Evolutionary conservation across 441 rosid genomes (phyloP).

Genomic region (Croton laevigatus): DNA sequence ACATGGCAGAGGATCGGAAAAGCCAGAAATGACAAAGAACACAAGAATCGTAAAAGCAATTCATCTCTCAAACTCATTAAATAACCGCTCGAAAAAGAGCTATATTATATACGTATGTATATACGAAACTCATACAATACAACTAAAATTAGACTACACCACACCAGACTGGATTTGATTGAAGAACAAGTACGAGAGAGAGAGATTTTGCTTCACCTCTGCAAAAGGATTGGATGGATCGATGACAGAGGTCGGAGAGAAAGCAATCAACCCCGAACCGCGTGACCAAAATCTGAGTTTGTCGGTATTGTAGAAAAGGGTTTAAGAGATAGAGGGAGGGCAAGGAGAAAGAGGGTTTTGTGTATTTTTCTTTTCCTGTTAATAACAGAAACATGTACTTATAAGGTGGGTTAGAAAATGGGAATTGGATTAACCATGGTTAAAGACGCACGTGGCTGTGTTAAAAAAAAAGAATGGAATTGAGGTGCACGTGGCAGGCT

Average conservation of each 20-base stretch:
- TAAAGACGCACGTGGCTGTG: conserved; percentile 30
- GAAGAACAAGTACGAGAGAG: not conserved
- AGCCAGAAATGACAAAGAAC: conserved; percentile 41
- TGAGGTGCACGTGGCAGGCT: conserved; percentile 14
- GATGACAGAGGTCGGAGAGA: not conserved
- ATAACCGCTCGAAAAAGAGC: not conserved
- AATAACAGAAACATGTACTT: not conserved
- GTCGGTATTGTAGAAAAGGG: not conserved
- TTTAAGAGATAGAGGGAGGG: not conserved
- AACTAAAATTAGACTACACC: not conserved
- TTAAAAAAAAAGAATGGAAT: not conserved
- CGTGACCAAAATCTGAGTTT: conserved; percentile 16
- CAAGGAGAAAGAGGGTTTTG: conserved; percentile 1
- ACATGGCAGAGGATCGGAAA: conserved; percentile 33
- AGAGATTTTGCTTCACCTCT: conserved; percentile 11
- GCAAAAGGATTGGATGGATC: not conserved
- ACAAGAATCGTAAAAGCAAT: conserved; percentile 27
- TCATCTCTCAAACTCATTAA: conserved; percentile 24
- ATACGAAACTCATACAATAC: not conserved
- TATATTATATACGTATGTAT: no score
- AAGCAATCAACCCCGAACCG: conserved; percentile 35
- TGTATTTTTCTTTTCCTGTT: not conserved
- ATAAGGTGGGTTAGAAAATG: not conserved
- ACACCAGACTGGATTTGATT: not conserved
- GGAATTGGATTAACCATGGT: conserved; percentile 13